Conservation (phyloP, 345 rosid genomes). For the Dimocarpus longan region DNA sequence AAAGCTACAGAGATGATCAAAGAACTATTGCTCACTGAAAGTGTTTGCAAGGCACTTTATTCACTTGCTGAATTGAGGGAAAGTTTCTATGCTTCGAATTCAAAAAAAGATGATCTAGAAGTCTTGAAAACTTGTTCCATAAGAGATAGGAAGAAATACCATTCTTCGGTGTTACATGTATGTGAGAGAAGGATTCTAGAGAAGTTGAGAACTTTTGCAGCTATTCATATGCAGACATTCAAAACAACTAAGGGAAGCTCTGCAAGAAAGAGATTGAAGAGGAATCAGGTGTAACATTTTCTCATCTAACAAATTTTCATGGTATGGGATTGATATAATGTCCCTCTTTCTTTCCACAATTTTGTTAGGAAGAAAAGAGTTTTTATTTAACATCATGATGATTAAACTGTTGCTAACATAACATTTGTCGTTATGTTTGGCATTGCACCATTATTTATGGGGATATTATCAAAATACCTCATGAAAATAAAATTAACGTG, state of each 20-base stretch:
- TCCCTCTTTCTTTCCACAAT: background rate
- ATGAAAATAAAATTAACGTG: no score
- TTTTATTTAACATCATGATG: background rate
- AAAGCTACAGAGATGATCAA: slow-evolving; percentile 36
- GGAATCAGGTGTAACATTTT: slow-evolving; percentile 3
- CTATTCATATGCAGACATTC: slow-evolving; percentile 2
- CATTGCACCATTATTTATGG: background rate
- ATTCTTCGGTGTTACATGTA: slow-evolving; percentile 58
- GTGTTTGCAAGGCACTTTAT: slow-evolving; percentile 64
- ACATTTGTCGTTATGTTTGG: background rate
- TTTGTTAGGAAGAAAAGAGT: background rate
- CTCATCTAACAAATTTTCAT: background rate
- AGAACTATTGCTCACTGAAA: slow-evolving; percentile 54
- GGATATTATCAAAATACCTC: no score
- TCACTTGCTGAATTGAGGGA: slow-evolving; percentile 68
- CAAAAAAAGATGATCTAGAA: slow-evolving; percentile 52
- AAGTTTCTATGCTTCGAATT: slow-evolving; percentile 50
- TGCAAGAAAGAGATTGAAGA: slow-evolving; percentile 33
- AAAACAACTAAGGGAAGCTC: slow-evolving; percentile 13
- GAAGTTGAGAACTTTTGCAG: slow-evolving; percentile 56
- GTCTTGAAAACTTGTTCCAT: slow-evolving; percentile 37
- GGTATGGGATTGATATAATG: background rate
- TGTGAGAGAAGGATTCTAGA: slow-evolving; percentile 77
- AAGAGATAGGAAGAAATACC: slow-evolving; percentile 59
- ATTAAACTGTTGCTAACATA: background rate